These are phyloP conservation scores for Penicillium cinerascens DNA, from an alignment of 495 filamentous ascomycete species.

Conservation along the genomic window DNA sequence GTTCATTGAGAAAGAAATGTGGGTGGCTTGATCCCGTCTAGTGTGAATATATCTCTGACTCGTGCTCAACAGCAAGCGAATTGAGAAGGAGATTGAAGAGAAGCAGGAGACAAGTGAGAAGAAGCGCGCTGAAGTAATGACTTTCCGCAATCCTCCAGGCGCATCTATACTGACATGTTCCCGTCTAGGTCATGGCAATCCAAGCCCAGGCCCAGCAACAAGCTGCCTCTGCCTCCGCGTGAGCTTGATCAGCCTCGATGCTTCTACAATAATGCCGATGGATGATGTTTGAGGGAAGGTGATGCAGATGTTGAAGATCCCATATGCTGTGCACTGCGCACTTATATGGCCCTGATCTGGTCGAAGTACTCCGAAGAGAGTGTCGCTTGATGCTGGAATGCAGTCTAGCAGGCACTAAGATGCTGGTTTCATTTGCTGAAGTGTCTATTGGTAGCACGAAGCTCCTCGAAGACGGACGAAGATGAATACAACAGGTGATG, in stretches of 20 bases:
- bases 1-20: slow-evolving; percentile 96
- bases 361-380: too few species aligned
- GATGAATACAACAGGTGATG: background rate
- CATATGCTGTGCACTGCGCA: background rate
- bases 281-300: background rate
- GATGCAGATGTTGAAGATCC: background rate
- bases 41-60: slow-evolving; percentile 6
- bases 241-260: slow-evolving; percentile 1
- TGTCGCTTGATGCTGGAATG: background rate
- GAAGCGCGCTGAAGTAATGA: slow-evolving; percentile 65
- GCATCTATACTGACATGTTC: slow-evolving; percentile 14
- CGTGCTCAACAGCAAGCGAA: slow-evolving; percentile 59
- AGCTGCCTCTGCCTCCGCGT: slow-evolving; percentile 37
- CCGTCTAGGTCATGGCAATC: slow-evolving; percentile 40
- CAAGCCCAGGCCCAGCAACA: slow-evolving; percentile 41
- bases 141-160: background rate
- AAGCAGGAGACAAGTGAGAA: slow-evolving; percentile 78
- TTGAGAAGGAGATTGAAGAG: slow-evolving; percentile 77
- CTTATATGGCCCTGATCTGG: background rate
- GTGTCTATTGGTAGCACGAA: background rate
- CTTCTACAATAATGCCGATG: background rate
- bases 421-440: background rate
- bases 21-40: slow-evolving; percentile 21
- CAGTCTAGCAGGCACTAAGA: background rate
- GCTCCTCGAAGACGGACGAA: background rate